Conservation (phyloP, 164 flowering plant genomes). For the Paratinospora sagittata region DNA sequence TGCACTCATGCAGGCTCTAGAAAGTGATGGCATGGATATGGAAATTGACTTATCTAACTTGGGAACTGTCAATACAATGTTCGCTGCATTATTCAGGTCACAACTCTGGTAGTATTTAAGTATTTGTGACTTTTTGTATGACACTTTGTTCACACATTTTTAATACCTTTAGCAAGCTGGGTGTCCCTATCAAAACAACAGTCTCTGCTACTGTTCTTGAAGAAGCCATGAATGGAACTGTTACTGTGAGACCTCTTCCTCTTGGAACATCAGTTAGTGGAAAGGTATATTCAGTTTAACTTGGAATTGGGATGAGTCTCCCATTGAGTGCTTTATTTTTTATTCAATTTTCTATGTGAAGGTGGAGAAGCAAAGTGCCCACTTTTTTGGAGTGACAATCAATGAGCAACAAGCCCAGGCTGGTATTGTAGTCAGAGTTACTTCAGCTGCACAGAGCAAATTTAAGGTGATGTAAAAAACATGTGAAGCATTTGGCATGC, state of each 20-base stretch:
- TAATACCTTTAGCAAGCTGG: conserved; percentile 66
- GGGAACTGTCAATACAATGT: conserved; percentile 10
- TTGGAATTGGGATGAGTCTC: not conserved
- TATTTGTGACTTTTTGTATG: not conserved
- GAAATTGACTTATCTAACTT: conserved; percentile 11
- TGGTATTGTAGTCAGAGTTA: conserved; percentile 91
- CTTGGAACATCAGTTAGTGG: conserved; percentile 90
- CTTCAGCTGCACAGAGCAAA: conserved; percentile 94
- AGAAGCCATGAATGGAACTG: conserved; percentile 96
- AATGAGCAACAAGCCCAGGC: conserved; percentile 86
- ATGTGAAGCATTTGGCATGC: not conserved
- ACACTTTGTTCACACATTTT: conserved; percentile 6
- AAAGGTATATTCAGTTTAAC: conserved; percentile 45
- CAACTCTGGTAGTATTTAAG: not conserved
- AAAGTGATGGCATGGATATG: conserved; percentile 10
- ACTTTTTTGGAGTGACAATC: conserved; percentile 92
- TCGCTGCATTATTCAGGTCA: conserved; percentile 9
- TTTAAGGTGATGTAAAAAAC: conserved; percentile 58
- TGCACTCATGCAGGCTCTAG: not conserved
- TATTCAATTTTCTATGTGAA: conserved; percentile 22
- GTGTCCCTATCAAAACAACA: conserved; percentile 98
- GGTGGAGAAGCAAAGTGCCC: conserved; percentile 98
- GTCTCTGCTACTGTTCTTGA: conserved; percentile 95
- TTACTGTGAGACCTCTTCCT: conserved; percentile 92
- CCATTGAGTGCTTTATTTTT: not conserved